A percentile compares a stretch with the other conserved stretches of the same genome.
Conservation (phyloP, 306 rosid genomes). For the Casuarina equisetifolia region DNA sequence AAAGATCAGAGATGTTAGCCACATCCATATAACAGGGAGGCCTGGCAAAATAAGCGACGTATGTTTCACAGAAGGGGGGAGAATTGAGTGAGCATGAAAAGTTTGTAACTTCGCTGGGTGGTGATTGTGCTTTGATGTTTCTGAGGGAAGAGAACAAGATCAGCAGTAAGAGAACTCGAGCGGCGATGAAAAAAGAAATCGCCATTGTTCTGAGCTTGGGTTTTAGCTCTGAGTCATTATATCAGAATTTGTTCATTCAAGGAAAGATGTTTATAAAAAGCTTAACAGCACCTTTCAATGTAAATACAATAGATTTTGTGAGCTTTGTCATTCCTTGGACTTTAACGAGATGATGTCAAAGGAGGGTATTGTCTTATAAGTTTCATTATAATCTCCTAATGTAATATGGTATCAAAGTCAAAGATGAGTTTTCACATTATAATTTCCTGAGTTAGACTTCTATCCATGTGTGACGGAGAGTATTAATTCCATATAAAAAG, state of each 20-base stretch:
- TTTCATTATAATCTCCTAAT: too few species aligned
- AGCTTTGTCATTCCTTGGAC: too few species aligned
- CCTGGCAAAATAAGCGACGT: constrained; percentile 56
- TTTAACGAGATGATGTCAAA: too few species aligned
- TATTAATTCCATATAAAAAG: not conserved
- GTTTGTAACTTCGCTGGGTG: constrained; percentile 22
- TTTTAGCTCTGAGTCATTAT: constrained; percentile 1
- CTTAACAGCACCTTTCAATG: not conserved
- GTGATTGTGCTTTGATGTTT: constrained; percentile 37
- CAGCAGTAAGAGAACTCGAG: constrained; percentile 25
- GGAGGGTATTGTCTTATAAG: too few species aligned
- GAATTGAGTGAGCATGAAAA: constrained; percentile 58
- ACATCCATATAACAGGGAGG: constrained; percentile 48
- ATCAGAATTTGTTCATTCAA: constrained; percentile 11
- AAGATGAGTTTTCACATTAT: too few species aligned
- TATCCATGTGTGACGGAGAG: constrained; percentile 1
- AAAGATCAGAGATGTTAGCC: constrained; percentile 53
- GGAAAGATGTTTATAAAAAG: not conserved
- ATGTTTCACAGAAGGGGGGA: constrained; percentile 52
- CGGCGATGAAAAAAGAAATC: constrained; percentile 33
- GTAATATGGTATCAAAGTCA: too few species aligned
- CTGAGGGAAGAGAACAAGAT: constrained; percentile 31
- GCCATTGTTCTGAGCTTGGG: constrained; percentile 45
- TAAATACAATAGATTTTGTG: too few species aligned
- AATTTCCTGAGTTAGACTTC: not conserved